These are phyloP conservation scores for Trifolium fragiferum DNA, from an alignment of 306 rosid species.

Conservation along the genomic window DNA sequence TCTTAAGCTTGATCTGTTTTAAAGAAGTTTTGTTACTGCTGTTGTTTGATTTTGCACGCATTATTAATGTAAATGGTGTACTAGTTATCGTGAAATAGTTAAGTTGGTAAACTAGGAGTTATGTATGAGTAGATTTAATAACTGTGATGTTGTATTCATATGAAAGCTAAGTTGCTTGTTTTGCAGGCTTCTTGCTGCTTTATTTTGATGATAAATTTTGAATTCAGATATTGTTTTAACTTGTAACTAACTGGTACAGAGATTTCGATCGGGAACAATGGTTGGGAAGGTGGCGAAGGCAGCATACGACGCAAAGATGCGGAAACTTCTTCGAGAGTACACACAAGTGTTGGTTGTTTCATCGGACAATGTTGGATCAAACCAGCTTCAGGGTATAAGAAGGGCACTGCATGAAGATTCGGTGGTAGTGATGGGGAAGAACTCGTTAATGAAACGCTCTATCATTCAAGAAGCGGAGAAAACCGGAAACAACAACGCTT, in stretches of 20 bases:
- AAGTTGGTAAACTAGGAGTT: not conserved
- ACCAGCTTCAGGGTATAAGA: conserved; percentile 71
- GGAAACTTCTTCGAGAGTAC: conserved; percentile 69
- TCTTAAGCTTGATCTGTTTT: not conserved
- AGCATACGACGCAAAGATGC: conserved; percentile 70
- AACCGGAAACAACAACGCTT: conserved; percentile 60
- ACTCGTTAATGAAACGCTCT: conserved; percentile 59
- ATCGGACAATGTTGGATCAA: conserved; percentile 71
- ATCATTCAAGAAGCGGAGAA: conserved; percentile 59
- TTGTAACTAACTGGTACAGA: not conserved
- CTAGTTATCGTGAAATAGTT: not conserved
- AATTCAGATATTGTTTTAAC: not conserved
- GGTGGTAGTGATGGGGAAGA: conserved; percentile 78
- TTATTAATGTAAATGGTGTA: not conserved
- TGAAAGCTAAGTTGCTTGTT: not conserved
- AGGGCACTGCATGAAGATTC: conserved; percentile 72
- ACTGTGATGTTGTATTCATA: not conserved
- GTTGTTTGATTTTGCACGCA: not conserved
- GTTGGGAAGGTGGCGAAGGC: conserved; percentile 63
- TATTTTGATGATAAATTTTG: not conserved
- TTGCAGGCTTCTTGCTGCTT: not conserved
- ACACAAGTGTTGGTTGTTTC: conserved; percentile 68
- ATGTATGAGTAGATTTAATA: not conserved
- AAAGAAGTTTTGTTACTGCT: not conserved
- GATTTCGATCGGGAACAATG: conserved; percentile 39